Conservation (phyloP, 495 filamentous ascomycete species). For the Penicillium maclennaniae region DNA sequence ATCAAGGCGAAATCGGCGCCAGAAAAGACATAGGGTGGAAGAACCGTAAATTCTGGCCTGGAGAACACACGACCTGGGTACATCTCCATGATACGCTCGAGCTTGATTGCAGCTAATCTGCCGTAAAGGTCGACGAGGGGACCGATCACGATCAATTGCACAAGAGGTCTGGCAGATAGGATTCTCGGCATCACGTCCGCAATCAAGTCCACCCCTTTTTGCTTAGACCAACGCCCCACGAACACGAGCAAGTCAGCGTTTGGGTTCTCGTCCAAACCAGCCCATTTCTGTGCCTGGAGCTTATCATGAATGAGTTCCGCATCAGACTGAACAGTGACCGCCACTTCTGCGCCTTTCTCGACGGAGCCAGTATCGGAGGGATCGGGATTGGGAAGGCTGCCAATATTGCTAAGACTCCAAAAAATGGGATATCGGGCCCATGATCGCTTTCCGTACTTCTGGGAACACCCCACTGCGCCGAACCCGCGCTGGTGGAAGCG, state of each 20-base stretch:
- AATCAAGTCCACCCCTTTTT: slow-evolving; percentile 69
- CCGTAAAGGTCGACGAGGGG: slow-evolving; percentile 69
- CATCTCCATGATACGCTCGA: slow-evolving; percentile 59
- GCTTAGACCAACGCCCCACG: slow-evolving; percentile 67
- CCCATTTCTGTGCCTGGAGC: slow-evolving; percentile 64
- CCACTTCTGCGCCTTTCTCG: slow-evolving; percentile 29
- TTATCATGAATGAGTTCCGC: slow-evolving; percentile 40
- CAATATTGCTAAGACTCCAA: slow-evolving; percentile 61
- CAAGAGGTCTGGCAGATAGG: slow-evolving; percentile 56
- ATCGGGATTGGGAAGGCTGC: slow-evolving; percentile 57
- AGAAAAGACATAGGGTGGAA: slow-evolving; percentile 67
- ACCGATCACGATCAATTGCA: slow-evolving; percentile 61
- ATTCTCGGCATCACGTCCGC: slow-evolving; percentile 64
- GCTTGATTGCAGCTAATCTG: slow-evolving; percentile 63
- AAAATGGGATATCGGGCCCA: slow-evolving; percentile 65
- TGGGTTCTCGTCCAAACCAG: slow-evolving; percentile 54
- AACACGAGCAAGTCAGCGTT: slow-evolving; percentile 66
- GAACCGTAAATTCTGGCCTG: slow-evolving; percentile 64
- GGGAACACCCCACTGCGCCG: slow-evolving; percentile 64
- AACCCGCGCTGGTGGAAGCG: slow-evolving; percentile 62
- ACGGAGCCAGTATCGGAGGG: slow-evolving; percentile 36
- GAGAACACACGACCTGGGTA: slow-evolving; percentile 65
- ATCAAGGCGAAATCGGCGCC: slow-evolving; percentile 73
- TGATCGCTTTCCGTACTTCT: slow-evolving; percentile 64
- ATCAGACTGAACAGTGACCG: slow-evolving; percentile 37